Base-by-base conservation (phyloP, 805 yeast genomes). In the Cyberlindnera sargentensis region DNA sequence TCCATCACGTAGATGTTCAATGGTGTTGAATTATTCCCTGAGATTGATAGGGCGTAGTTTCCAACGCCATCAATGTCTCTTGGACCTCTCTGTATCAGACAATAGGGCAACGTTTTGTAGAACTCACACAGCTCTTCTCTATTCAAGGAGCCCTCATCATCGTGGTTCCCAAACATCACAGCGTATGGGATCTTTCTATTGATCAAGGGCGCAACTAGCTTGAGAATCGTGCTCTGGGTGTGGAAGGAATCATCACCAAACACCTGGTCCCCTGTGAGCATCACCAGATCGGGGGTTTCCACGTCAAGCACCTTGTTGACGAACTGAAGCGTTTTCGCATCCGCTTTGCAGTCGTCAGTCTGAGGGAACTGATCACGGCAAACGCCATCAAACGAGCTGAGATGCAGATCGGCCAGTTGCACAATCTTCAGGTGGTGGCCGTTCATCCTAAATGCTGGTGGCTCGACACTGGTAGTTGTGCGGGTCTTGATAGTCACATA, bases 351-450 rank as follows among this genome's bases (percentile, higher is more conserved):
- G 9, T 63, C 66, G 5, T 65, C 66, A 3, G 63, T 63, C 20
- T 69, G 68, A 2, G 93, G 91, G 34, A 58, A 76, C 9, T 84
- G 81, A 57, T 90, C 95, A 41, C 83, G 68, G 56, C 98, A 93
- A 39, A 62, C 61, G 10, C 97, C 97, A 42, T 67, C 72, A 5
- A 89, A 90, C 0, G 95, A 84, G n/a, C 93, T 75, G 59, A 84
- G 82, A 63, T 93, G 99, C 44, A 91, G 67, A 61, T 93, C 98
- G 1, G 97, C 95, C 5, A 91, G 77, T 62, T 93, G 99, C 8
- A 88, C 63, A 35, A 93, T 82, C 61, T 84, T 91, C 63, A 82
- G 86, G 43, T 69, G 73, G 4, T 78, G 78, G 24, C 71, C 78
- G 78, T 23, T 72, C 57, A 2, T 63, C 47, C 8, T 64, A 53